phyloP scores from a whole-genome alignment of 2,329 filamentous ascomycete species.

The Microsporum audouinii region DNA sequence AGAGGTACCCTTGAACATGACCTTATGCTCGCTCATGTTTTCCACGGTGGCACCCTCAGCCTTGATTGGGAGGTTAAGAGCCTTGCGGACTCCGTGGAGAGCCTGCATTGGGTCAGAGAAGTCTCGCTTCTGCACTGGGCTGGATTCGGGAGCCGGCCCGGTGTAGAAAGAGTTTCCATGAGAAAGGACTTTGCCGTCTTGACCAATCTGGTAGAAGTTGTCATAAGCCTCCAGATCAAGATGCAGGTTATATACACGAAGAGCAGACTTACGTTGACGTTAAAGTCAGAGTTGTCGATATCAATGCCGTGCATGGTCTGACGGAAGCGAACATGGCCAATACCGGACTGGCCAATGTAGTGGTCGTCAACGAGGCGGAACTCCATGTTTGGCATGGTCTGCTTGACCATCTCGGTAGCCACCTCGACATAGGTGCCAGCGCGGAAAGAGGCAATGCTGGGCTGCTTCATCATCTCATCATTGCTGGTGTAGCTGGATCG shows the following conservation, averaged over 20 bases:
- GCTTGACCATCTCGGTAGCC: constrained; percentile 10
- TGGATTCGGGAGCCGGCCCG: constrained; percentile 7
- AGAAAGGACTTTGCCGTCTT: constrained; percentile 12
- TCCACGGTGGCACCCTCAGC: constrained; percentile 7
- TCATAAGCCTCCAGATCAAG: neutral
- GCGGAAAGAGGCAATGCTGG: neutral
- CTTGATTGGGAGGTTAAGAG: constrained; percentile 9
- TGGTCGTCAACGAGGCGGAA: constrained; percentile 12
- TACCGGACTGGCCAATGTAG: constrained; percentile 11
- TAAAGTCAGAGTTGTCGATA: constrained; percentile 13
- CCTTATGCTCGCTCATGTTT: constrained; percentile 6
- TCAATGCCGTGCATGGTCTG: constrained; percentile 12
- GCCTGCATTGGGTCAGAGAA: constrained; percentile 10
- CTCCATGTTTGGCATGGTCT: constrained; percentile 4
- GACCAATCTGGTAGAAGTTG: constrained; percentile 2
- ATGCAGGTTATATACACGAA: neutral
- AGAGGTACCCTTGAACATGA: constrained; percentile 12
- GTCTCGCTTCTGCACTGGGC: constrained; percentile 8
- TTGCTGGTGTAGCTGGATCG: constrained; percentile 5
- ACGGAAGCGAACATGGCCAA: constrained; percentile 11
- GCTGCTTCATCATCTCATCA: neutral
- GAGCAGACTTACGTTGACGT: constrained; percentile 11
- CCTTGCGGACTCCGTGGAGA: constrained; percentile 7
- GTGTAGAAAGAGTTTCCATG: constrained; percentile 12
- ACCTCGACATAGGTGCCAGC: constrained; percentile 10